Base-by-base conservation (phyloP, 2,329 filamentous ascomycete genomes). In the Penicillium corylophilum region DNA sequence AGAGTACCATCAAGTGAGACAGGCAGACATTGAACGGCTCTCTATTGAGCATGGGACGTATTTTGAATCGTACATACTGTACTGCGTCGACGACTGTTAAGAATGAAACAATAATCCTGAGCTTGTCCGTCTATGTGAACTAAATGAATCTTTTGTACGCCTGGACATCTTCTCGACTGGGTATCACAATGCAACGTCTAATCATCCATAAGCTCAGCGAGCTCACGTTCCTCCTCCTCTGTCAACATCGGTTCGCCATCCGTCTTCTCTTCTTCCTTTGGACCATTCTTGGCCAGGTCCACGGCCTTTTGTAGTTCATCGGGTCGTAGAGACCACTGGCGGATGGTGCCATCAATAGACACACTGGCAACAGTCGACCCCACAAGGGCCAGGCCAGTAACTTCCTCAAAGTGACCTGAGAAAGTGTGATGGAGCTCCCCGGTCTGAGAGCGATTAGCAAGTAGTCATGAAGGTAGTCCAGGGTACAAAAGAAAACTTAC, bases 361-460 rank as follows among this genome's bases (percentile, higher is more conserved):
- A 94, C 88, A 68, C 91, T 96, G 57, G 89, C 84, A 10, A 95
- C 75, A 4, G 68, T 73, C 40, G 70, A 71, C 2, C 70, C 74
- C 18, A 91, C 69, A 44, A 95, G 68, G 1, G 87, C 77, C 39
- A 97, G 73, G 31, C 87, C 90, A 1, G 90, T 96, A 13, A 99
- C 87, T 71, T 97, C 94, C 66, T 99, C 91, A 66, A 84, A 97
- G 74, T 99, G 94, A 0, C 94, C 94, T 33, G 83, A 81, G 54
- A 93, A 85, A 7, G 82, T 81, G 69, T 88, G 88, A 65, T 87
- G 82, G 28, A 95, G 76, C 67, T 87, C 84, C 4, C 89, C 90
- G 8, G 84, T 86, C 54, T 84, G 67, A 42, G 28, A 35, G 31
- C 4, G 5, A 50, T 81, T 75, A 66, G 61, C 13, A 50, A 29